Conservation (phyloP, 148 eudicot species). For the Vaccinium macrocarpon region DNA sequence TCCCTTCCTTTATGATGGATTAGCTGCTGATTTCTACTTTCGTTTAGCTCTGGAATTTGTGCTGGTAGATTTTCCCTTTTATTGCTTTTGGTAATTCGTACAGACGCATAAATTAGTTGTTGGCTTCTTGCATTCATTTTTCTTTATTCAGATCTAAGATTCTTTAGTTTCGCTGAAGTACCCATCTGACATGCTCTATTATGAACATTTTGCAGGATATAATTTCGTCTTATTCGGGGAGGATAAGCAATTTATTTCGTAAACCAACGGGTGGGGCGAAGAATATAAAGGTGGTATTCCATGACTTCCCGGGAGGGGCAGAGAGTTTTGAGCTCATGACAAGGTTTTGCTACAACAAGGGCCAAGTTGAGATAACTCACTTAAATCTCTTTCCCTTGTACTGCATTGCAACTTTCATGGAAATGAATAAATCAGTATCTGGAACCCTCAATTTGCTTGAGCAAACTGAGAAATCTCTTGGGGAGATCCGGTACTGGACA, state of each 20-base stretch:
- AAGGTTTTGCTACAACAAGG: constrained; percentile 71
- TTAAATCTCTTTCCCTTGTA: constrained; percentile 36
- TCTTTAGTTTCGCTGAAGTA: neutral
- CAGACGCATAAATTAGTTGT: neutral
- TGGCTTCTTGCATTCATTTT: neutral
- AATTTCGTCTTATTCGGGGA: constrained; percentile 50
- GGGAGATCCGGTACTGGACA: constrained; percentile 52
- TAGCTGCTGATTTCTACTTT: neutral
- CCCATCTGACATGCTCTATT: constrained; percentile 10
- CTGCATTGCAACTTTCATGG: constrained; percentile 53
- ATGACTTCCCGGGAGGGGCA: constrained; percentile 77
- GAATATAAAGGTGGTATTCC: constrained; percentile 56
- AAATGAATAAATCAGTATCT: constrained; percentile 47
- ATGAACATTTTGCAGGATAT: constrained; percentile 43
- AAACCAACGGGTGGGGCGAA: constrained; percentile 28
- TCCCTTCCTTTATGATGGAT: neutral
- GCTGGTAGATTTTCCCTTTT: neutral
- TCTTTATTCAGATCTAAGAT: neutral
- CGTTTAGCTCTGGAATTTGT: neutral
- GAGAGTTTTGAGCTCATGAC: constrained; percentile 58
- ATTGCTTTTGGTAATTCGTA: neutral
- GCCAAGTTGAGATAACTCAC: constrained; percentile 39
- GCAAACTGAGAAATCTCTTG: constrained; percentile 47
- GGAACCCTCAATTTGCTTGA: constrained; percentile 45
- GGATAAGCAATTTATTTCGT: constrained; percentile 44